Conservation (phyloP, 345 rosid genomes). For the Rubroshorea leprosula region DNA sequence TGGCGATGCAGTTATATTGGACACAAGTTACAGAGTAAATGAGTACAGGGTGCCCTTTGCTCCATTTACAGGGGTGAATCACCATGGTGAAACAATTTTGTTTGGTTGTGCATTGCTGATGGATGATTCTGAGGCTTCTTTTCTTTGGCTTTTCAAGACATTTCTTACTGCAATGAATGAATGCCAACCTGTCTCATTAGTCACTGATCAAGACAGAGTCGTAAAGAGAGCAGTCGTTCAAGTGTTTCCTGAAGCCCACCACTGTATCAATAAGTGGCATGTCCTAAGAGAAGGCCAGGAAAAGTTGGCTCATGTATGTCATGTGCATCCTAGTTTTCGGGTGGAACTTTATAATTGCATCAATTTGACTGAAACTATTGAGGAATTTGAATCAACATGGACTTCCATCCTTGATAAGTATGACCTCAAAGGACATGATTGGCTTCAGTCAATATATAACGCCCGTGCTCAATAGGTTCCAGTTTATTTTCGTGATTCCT, state of each 20-base stretch:
- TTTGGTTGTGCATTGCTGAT: conserved; percentile 91
- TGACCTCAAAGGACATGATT: conserved; percentile 68
- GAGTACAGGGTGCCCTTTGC: conserved; percentile 80
- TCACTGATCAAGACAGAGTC: conserved; percentile 79
- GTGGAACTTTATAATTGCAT: conserved; percentile 77
- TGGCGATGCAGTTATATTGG: conserved; percentile 75
- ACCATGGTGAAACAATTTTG: conserved; percentile 80
- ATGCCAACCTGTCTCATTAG: conserved; percentile 60
- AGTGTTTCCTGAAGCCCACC: conserved; percentile 81
- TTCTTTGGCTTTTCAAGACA: conserved; percentile 81
- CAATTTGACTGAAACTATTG: conserved; percentile 85
- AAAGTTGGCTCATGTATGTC: conserved; percentile 77
- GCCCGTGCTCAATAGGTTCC: conserved; percentile 95
- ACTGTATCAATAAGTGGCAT: conserved; percentile 88
- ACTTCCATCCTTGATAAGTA: conserved; percentile 72
- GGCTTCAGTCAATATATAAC: conserved; percentile 74
- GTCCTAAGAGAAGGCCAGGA: conserved; percentile 89
- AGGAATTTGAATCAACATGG: conserved; percentile 94
- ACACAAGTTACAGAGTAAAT: conserved; percentile 55
- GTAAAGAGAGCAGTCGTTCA: conserved; percentile 64
- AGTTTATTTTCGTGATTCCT: conserved; percentile 73
- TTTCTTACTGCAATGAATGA: conserved; percentile 91
- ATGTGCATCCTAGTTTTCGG: conserved; percentile 68
- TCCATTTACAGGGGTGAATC: conserved; percentile 91
- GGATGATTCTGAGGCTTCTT: conserved; percentile 87